A percentile compares a stretch with the other conserved stretches of the same genome.
These are phyloP conservation scores for Pichia nakasei DNA, from an alignment of 805 yeast genomes.

Conservation along the genomic window DNA sequence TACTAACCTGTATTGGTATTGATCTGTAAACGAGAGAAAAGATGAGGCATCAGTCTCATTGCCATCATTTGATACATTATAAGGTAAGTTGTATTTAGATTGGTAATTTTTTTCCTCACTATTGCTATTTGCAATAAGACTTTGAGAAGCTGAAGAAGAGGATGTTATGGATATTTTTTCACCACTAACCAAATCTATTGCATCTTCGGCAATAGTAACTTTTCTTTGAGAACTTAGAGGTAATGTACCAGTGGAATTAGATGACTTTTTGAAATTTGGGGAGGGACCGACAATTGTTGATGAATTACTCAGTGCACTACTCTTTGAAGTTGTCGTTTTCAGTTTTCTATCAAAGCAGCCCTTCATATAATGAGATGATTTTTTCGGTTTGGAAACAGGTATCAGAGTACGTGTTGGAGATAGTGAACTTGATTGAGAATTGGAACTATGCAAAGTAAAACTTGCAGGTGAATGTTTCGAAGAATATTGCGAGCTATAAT, in stretches of 20 bases:
- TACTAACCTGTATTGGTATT: slow-evolving; percentile 6
- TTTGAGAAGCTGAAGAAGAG: not conserved
- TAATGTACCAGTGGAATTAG: not conserved
- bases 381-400: not conserved
- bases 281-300: not conserved
- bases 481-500: no score
- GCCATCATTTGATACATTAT: not conserved
- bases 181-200: slow-evolving; percentile 2
- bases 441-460: no score
- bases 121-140: not conserved
- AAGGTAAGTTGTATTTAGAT: no score
- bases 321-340: not conserved
- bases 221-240: not conserved
- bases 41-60: slow-evolving; percentile 2
- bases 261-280: not conserved
- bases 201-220: not conserved
- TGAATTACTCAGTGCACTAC: not conserved
- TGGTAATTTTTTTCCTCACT: no score
- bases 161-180: not conserved
- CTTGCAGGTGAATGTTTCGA: no score
- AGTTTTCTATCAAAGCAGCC: not conserved
- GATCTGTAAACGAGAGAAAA: not conserved
- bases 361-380: no score
- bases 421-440: not conserved
- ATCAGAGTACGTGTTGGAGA: not conserved